Percentiles rank a stretch among this genome's conserved stretches.
phyloP scores from a whole-genome alignment of 192 early-diverging fungal genomes.

The Coemansia sp. region DNA sequence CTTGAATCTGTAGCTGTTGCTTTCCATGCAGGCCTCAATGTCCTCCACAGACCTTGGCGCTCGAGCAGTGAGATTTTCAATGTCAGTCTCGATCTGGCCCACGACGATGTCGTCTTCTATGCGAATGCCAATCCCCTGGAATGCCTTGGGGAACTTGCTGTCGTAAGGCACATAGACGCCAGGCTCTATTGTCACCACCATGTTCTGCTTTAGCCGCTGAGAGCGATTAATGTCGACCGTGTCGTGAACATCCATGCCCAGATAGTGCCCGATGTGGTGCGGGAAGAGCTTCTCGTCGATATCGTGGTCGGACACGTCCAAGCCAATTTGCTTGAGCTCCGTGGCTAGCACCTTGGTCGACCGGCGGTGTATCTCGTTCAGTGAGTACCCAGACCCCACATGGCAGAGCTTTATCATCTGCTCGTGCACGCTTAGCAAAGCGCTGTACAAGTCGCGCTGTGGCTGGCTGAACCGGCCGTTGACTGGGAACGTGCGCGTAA shows the following conservation, averaged over 20 bases:
- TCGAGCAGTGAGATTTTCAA: slow-evolving; percentile 67
- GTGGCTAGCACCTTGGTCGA: slow-evolving; percentile 69
- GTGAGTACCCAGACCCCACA: slow-evolving; percentile 47
- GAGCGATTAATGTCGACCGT: slow-evolving; percentile 73
- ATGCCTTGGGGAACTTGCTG: slow-evolving; percentile 73
- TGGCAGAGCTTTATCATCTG: slow-evolving; percentile 75
- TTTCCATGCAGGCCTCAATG: slow-evolving; percentile 58
- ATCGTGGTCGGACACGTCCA: slow-evolving; percentile 69
- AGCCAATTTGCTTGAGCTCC: slow-evolving; percentile 75
- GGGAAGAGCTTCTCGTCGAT: slow-evolving; percentile 83
- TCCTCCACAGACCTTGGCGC: slow-evolving; percentile 90
- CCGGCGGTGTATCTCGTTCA: slow-evolving; percentile 84
- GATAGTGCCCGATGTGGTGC: slow-evolving; percentile 94
- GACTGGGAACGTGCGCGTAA: slow-evolving; percentile 94
- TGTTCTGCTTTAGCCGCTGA: slow-evolving; percentile 69
- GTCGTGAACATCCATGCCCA: slow-evolving; percentile 97
- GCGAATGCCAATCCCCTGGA: slow-evolving; percentile 89
- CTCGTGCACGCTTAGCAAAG: slow-evolving; percentile 83
- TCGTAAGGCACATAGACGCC: slow-evolving; percentile 89
- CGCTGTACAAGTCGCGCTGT: slow-evolving; percentile 85
- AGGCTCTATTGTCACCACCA: slow-evolving; percentile 97
- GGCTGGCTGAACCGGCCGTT: slow-evolving; percentile 79
- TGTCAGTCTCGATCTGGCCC: slow-evolving; percentile 63
- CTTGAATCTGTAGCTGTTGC: neutral
- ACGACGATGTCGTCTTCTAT: slow-evolving; percentile 96